Conservation (phyloP, 768 basidiomycete genomes). For the Nevesoporus exiguus region DNA sequence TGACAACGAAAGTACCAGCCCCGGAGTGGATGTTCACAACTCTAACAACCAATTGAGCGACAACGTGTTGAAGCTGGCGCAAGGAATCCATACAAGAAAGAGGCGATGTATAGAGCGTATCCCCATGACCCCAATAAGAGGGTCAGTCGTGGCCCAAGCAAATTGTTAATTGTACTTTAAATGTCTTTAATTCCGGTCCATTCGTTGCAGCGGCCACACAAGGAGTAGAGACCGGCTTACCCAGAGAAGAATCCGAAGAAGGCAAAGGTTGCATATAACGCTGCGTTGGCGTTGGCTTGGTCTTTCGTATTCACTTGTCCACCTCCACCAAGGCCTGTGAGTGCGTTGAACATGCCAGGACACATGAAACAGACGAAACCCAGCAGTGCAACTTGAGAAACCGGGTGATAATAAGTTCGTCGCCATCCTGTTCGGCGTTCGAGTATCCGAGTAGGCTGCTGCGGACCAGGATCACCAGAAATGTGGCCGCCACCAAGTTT, state of each 20-base stretch:
- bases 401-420: slow-evolving; percentile 54
- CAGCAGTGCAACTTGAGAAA: slow-evolving; percentile 43
- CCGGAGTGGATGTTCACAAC: slow-evolving; percentile 38
- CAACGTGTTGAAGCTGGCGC: background rate
- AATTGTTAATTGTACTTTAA: slow-evolving; percentile 49
- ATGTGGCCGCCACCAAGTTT: too few relatives aligned
- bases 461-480: too few relatives aligned
- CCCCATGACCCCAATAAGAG: slow-evolving; percentile 50
- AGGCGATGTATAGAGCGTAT: slow-evolving; percentile 48
- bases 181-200: background rate
- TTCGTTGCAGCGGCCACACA: background rate
- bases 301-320: slow-evolving; percentile 65
- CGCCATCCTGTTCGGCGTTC: slow-evolving; percentile 50
- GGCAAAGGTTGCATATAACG: slow-evolving; percentile 63
- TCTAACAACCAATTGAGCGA: slow-evolving; percentile 32
- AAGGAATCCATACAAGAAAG: slow-evolving; percentile 37
- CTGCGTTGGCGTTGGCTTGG: slow-evolving; percentile 64
- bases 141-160: slow-evolving; percentile 49
- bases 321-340: slow-evolving; percentile 77
- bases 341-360: slow-evolving; percentile 72
- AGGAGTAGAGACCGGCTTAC: background rate
- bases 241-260: slow-evolving; percentile 32
- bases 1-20: slow-evolving; percentile 43
- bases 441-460: too few relatives aligned
- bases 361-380: slow-evolving; percentile 63